Percentiles rank a stretch among this genome's conserved stretches.
Evolutionary conservation across 139 green algal genomes (phyloP).

Genomic region (Gonium pectorale): DNA sequence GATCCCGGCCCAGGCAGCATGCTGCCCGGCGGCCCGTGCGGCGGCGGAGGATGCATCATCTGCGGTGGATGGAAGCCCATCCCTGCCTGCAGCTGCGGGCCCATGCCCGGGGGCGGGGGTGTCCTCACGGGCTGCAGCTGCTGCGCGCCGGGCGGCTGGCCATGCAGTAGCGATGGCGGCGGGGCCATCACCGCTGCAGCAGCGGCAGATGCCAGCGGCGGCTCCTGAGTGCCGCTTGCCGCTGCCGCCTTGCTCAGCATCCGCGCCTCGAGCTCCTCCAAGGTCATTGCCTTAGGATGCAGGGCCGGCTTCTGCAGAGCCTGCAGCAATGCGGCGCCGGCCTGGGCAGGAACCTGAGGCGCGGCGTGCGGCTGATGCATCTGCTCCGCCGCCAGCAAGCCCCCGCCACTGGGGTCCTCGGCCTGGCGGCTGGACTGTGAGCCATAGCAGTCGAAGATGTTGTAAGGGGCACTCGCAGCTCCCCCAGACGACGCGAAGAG

Average conservation of each 20-base stretch:
- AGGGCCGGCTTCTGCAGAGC: background rate
- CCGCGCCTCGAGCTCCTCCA: slow-evolving; percentile 59
- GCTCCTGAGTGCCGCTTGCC: background rate
- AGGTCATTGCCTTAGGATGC: slow-evolving; percentile 37
- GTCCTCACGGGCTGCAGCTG: background rate
- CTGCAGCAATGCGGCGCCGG: background rate
- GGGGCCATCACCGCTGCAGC: background rate
- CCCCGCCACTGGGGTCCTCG: no score
- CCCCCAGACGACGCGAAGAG: no score
- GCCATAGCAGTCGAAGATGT: background rate
- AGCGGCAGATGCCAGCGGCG: no score
- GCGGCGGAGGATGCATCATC: background rate
- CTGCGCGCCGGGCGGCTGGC: background rate
- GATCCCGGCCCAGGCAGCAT: background rate
- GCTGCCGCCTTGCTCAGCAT: slow-evolving; percentile 50
- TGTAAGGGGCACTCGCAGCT: background rate
- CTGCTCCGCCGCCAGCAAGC: no score
- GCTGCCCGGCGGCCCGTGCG: background rate
- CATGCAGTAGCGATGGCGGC: background rate
- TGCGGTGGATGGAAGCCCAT: background rate
- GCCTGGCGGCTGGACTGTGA: no score
- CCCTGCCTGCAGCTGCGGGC: background rate
- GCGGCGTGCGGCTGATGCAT: background rate
- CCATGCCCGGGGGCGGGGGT: background rate
- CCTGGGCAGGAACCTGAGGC: background rate